These are phyloP conservation scores for Vitis hybrid DNA, from an alignment of 177 flowering plant species.

Conservation along the genomic window DNA sequence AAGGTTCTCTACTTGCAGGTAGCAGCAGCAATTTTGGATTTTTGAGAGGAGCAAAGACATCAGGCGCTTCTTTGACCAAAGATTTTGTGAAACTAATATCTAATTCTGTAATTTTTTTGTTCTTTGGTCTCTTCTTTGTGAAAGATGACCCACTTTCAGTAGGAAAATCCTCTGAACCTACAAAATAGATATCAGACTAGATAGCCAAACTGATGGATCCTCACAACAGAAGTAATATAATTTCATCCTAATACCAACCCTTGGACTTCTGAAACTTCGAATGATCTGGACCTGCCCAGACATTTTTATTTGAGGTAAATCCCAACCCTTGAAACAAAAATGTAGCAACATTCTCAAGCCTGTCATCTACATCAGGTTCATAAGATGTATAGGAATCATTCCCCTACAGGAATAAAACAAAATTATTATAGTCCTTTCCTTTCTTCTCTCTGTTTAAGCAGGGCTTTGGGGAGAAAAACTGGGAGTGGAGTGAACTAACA, in stretches of 20 bases:
- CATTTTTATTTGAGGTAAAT: slow-evolving; percentile 65
- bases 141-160: slow-evolving; percentile 40
- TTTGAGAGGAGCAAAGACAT: slow-evolving; percentile 83
- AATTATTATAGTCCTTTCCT: neutral
- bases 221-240: slow-evolving; percentile 4
- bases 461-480: too few species aligned
- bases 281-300: slow-evolving; percentile 99
- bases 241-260: slow-evolving; percentile 35
- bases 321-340: slow-evolving; percentile 64
- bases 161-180: slow-evolving; percentile 48
- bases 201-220: slow-evolving; percentile 3
- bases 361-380: slow-evolving; percentile 51
- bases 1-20: slow-evolving; percentile 62
- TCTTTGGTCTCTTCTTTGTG: slow-evolving; percentile 53
- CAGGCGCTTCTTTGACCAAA: slow-evolving; percentile 53
- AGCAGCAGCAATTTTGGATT: slow-evolving; percentile 71
- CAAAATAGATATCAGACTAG: slow-evolving; percentile 11
- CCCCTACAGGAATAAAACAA: slow-evolving; percentile 46
- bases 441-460: too few species aligned
- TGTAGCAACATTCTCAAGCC: slow-evolving; percentile 53
- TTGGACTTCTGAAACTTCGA: slow-evolving; percentile 84
- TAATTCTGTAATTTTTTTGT: slow-evolving; percentile 44
- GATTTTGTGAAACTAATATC: slow-evolving; percentile 70
- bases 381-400: slow-evolving; percentile 30
- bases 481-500: too few species aligned